Evolutionary conservation across 129 eudicot species (phyloP), one percentile per base, ranked within the genome.

Genomic region (Ambrosia artemisiifolia): DNA sequence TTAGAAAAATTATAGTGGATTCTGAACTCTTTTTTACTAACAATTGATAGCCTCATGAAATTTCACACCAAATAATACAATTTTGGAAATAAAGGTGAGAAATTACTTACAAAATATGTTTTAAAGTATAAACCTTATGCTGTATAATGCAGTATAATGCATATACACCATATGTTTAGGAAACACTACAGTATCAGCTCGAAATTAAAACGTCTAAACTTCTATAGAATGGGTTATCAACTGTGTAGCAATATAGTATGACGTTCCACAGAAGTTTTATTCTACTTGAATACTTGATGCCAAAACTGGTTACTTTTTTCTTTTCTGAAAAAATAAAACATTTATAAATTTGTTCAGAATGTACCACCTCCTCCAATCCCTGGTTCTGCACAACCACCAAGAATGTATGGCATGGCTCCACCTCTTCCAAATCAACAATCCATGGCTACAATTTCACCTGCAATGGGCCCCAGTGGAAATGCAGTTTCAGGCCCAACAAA

Each of bases 391-490:
- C 91, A 83, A 77, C 96, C 88, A 65, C 94, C 86, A 53, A 81
- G 79, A 74, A 88, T 86, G 92, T 90, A 62, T 83, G 96, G 92
- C 36, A 87, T 94, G 95, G 83, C 92, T 36, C 92, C 88, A 66
- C 80, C 83, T 17, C 74, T 59, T 70, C 82, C 81, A 30, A 80
- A 82, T 65, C 81, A 77, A 69, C 97, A 92, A 80, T 77, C 91
- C 42, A 79, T 85, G 89, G 85, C 95, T 67, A 73, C 85, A 8
- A 81, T 83, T 73, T 74, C 89, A 40, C 85, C 96, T 57, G 88
- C 83, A 63, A 74, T 74, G 78, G 82, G 87, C 48, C 96, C 88
- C 3, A 73, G 70, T 35, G 92, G 91, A 55, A 82, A 81, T 61
- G 60, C 82, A 3, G 80, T 83, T 65, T 54, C 91, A 44, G 96